Evolutionary conservation across 768 basidiomycete species (phyloP).

Genomic region (Mycena sanguinolenta): DNA sequence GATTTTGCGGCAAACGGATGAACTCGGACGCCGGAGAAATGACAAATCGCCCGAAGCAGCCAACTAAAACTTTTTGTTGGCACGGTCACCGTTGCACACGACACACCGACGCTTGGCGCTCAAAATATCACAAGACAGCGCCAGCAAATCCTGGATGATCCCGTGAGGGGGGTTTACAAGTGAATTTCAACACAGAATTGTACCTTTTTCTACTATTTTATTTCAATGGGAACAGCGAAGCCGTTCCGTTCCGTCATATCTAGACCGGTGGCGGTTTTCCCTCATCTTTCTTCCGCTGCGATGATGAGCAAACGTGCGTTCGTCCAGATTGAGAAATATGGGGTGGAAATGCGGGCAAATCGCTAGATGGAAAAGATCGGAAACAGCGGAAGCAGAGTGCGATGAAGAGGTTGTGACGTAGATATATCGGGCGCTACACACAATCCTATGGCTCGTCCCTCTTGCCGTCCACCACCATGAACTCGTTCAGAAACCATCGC

Average conservation of each 20-base stretch:
- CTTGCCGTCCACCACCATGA: slow-evolving; percentile 58
- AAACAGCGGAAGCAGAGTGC: not conserved
- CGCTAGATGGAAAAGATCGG: slow-evolving; percentile 9
- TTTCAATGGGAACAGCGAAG: not conserved
- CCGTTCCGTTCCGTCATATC: not conserved
- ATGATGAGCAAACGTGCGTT: slow-evolving; percentile 18
- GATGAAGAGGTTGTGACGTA: slow-evolving; percentile 20
- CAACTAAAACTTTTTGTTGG: no score
- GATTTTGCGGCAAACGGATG: no score
- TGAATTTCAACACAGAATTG: no score
- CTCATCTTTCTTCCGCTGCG: not conserved
- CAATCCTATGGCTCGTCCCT: not conserved
- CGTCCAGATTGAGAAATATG: not conserved
- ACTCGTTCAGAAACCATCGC: slow-evolving; percentile 79
- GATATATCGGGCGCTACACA: not conserved
- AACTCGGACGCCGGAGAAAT: no score
- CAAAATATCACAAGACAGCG: no score
- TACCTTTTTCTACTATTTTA: no score
- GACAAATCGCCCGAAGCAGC: no score
- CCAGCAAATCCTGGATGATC: no score
- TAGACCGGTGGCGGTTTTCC: not conserved
- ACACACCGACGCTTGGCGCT: no score
- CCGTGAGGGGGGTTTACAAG: no score
- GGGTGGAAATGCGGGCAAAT: not conserved
- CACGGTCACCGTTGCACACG: no score